phyloP scores from a whole-genome alignment of 129 eudicot genomes.

The Calendula officinalis region DNA sequence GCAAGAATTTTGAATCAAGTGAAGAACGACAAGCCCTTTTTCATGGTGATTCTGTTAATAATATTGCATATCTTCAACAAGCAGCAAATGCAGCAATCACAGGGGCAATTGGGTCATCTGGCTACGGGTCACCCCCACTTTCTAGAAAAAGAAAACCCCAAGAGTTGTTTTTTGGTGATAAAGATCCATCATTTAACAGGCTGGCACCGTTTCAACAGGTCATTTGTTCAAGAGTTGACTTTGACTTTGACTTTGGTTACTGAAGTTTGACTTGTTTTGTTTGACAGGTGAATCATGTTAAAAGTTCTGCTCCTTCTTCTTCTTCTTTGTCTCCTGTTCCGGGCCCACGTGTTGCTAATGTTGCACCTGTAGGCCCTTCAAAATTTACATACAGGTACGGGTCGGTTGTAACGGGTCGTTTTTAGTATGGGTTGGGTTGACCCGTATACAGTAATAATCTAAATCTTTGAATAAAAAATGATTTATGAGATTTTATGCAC shows the following conservation, averaged over 20 bases:
- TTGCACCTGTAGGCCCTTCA: constrained; percentile 62
- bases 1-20: constrained; percentile 91
- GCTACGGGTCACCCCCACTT: constrained; percentile 71
- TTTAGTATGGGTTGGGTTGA: no score
- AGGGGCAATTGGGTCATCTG: constrained; percentile 91
- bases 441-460: no score
- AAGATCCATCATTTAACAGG: constrained; percentile 52
- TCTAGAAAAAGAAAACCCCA: constrained; percentile 70
- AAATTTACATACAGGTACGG: constrained; percentile 78
- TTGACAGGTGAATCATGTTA: constrained; percentile 45
- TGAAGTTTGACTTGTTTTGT: constrained; percentile 8
- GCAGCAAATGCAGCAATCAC: constrained; percentile 98
- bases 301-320: constrained; percentile 47
- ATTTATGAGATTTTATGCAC: no score
- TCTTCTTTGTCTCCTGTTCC: constrained; percentile 48
- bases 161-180: constrained; percentile 59
- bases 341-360: constrained; percentile 51
- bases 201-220: constrained; percentile 63
- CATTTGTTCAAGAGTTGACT: constrained; percentile 4
- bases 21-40: constrained; percentile 92
- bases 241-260: constrained; percentile 6
- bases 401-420: background rate
- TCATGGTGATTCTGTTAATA: constrained; percentile 76
- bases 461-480: no score
- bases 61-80: constrained; percentile 68